phyloP scores from a whole-genome alignment of 371 early-diverging fungal species.

The Vairimorpha necatrix region DNA sequence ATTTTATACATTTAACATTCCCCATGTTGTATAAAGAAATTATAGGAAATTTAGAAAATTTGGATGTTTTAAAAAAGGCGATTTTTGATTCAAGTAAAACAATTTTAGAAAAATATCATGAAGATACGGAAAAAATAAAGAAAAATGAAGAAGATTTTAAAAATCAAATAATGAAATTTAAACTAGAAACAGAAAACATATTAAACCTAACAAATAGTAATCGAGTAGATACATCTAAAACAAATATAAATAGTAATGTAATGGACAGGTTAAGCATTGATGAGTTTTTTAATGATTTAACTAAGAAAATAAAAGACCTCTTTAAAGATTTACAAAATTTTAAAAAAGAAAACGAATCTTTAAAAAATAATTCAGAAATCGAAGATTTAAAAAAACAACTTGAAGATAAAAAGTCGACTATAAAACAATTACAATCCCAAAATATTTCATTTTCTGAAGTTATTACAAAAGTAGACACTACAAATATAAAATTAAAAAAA shows the following conservation, averaged over 20 bases:
- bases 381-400: background rate
- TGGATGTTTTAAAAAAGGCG: background rate
- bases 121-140: background rate
- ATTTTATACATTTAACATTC: background rate
- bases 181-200: background rate
- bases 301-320: background rate
- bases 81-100: background rate
- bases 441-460: constrained; percentile 43
- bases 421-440: constrained; percentile 35
- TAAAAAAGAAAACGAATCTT: background rate
- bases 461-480: constrained; percentile 38
- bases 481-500: constrained; percentile 48
- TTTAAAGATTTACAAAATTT: background rate
- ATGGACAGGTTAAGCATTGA: background rate
- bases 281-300: background rate
- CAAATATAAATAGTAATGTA: background rate
- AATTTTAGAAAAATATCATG: background rate
- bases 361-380: background rate
- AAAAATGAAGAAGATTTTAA: background rate
- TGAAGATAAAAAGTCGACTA: constrained; percentile 14
- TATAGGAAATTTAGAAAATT: background rate
- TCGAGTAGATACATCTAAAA: too few relatives aligned
- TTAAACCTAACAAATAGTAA: background rate
- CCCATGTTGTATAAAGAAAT: background rate
- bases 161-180: background rate